Base-by-base conservation (phyloP, 2,329 filamentous ascomycete species). In the Phaeosphaeriaceae sp. region DNA sequence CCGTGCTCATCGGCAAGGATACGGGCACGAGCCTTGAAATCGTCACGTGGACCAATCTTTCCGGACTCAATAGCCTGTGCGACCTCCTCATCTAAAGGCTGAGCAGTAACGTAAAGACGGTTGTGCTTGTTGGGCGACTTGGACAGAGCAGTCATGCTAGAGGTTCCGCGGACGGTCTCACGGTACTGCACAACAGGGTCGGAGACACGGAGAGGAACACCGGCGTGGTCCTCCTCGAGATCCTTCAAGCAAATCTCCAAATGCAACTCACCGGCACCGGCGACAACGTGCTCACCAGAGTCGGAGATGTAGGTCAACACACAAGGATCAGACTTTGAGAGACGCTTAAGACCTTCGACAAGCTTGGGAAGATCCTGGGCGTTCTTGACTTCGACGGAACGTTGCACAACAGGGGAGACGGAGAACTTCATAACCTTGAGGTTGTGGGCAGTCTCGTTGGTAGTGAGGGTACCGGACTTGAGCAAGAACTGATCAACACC, bases 81-180 rank as follows among this genome's bases (percentile, higher is more conserved):
- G 54, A 99, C 88, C 69, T 97, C 94, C 85, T 99, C 94, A 37
- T 86, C 86, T 48, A 99, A 84, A 69, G 94, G 94, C 81, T 92
- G 82, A 62, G 94, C 94, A 78, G 85, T 86, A 81, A 99, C 87
- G 85, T 97, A 99, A 56, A 99, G 85, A 92, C 94, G 93, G 87
- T 99, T 99, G 89, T 99, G 94, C 91, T 99, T 99, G 90, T 99
- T 99, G 83, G 94, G 94, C 40, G 94, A 99, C 86, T 99, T 99
- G 80, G 94, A 97, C 73, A 99, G 85, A 67, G 94, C 94, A 74
- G 90, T 95, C 73, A 97, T 97, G 85, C 87, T 90, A 47, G 94
- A 97, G 75, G 86, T 87, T 72, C 62, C 83, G 67, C 79, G 79
- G 73, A 99, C 93, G 61, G 93, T 96, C 87, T 99, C 94, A 86